Base-by-base conservation (phyloP, 2,329 filamentous ascomycete genomes). In the Diplocarpon rosae region DNA sequence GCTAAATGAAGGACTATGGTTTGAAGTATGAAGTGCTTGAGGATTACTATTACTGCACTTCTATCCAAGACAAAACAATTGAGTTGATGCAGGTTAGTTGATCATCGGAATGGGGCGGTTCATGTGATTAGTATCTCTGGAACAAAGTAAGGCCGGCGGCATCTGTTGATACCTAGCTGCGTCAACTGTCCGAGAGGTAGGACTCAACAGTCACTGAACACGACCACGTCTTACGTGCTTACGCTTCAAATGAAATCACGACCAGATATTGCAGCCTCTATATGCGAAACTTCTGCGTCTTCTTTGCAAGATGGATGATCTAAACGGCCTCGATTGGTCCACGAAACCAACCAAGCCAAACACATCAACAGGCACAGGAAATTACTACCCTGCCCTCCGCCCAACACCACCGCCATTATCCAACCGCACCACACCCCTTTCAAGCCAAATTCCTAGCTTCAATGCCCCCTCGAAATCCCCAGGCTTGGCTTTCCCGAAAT, bases 251-350 rank as follows among this genome's bases (percentile, higher is more conserved):
- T 50, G 49, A 54, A 20, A 43, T 52, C 40, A 52, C 43, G 42
- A 45, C 31, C 39, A 29, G 2, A 39, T 37, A 27, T 35, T 39
- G 28, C 14, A 32, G 41, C 37, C 27, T 13, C 40, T 52, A 34
- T 44, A 54, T 52, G 44, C 41, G 16, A 39, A 32, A 46, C 24
- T 37, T 40, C 37, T 27, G 37, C 13, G 24, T 36, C 16, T 39
- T 24, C 27, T 6, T 30, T 12, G 27, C 43, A 66, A 58, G 45
- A 81, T 81, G 77, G 73, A 80, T 54, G 76, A 81, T 63, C 71
- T 80, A 39, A 70, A 72, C 38, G 70, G 73, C 52, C 67, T 80
- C 55, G 73, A 73, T 63, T 81, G 76, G 76, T 73, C 72, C 40
- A 57, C 66, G 39, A 50, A 50, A 35, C 54, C 61, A 49, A 57